phyloP scores from a whole-genome alignment of 169 alveolate species.

The Cryptosporidium xiaoi region DNA sequence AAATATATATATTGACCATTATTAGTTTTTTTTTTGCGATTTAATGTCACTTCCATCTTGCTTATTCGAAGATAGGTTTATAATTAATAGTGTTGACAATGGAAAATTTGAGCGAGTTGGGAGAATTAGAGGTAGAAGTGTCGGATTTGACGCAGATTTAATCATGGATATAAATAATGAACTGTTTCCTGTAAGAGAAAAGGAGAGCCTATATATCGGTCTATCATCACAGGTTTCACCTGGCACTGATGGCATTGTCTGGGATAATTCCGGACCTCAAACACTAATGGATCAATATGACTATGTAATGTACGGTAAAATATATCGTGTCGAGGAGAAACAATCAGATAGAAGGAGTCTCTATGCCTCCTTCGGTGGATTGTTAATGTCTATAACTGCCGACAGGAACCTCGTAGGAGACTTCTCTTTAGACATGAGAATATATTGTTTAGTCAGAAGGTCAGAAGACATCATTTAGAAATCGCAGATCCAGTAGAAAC shows the following conservation, averaged over 20 bases:
- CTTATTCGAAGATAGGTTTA: slow-evolving; percentile 90
- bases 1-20: neutral
- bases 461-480: slow-evolving; percentile 65
- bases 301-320: slow-evolving; percentile 91
- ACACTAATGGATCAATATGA: slow-evolving; percentile 85
- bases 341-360: slow-evolving; percentile 89
- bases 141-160: slow-evolving; percentile 92
- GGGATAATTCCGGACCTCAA: slow-evolving; percentile 75
- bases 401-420: slow-evolving; percentile 91
- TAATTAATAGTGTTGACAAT: slow-evolving; percentile 87
- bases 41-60: slow-evolving; percentile 69
- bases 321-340: slow-evolving; percentile 88
- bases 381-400: slow-evolving; percentile 90
- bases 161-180: slow-evolving; percentile 89
- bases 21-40: neutral
- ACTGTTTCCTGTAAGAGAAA: slow-evolving; percentile 86
- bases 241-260: slow-evolving; percentile 26
- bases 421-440: slow-evolving; percentile 88
- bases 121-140: slow-evolving; percentile 89
- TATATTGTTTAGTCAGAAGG: slow-evolving; percentile 83
- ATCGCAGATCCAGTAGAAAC: too few species aligned
- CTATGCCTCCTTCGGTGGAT: slow-evolving; percentile 91
- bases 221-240: slow-evolving; percentile 77
- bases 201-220: slow-evolving; percentile 78
- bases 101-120: slow-evolving; percentile 90